Conservation (phyloP, 2,329 filamentous ascomycete species). For the Basipetospora sp. region DNA sequence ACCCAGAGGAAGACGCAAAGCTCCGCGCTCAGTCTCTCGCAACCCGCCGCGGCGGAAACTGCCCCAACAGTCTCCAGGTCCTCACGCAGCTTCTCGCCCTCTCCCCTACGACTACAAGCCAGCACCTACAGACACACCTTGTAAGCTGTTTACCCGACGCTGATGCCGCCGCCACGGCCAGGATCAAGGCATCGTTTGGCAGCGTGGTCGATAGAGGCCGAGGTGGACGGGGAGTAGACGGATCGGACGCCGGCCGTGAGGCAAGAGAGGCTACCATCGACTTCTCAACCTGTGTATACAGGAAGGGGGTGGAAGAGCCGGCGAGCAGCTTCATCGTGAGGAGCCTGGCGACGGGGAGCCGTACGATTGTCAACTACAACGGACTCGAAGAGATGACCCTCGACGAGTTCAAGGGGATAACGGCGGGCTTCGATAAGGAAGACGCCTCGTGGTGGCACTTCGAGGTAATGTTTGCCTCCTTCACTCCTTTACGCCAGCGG, state of each 20-base stretch:
- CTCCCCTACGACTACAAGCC: background rate
- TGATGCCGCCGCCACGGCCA: slow-evolving; percentile 32
- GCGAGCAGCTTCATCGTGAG: slow-evolving; percentile 58
- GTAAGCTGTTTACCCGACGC: slow-evolving; percentile 39
- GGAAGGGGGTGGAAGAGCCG: slow-evolving; percentile 36
- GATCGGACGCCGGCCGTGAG: too few relatives aligned
- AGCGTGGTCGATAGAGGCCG: background rate
- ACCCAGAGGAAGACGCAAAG: slow-evolving; percentile 58
- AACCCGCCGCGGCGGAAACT: slow-evolving; percentile 56
- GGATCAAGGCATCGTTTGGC: slow-evolving; percentile 39
- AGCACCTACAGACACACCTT: slow-evolving; percentile 23
- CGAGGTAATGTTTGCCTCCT: slow-evolving; percentile 33
- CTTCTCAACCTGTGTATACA: slow-evolving; percentile 44
- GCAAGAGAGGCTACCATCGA: too few relatives aligned
- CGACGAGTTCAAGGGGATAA: slow-evolving; percentile 40
- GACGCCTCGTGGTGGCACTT: slow-evolving; percentile 53
- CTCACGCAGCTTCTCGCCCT: slow-evolving; percentile 43
- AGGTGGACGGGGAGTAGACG: background rate
- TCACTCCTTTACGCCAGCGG: too few relatives aligned
- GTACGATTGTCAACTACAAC: slow-evolving; percentile 59
- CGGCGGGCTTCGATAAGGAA: slow-evolving; percentile 21
- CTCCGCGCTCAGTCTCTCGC: slow-evolving; percentile 46
- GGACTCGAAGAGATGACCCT: slow-evolving; percentile 52
- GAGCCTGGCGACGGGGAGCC: slow-evolving; percentile 40
- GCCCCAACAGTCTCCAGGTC: slow-evolving; percentile 57